phyloP scores from a whole-genome alignment of 768 basidiomycete genomes.

The Crepidotus variabilis region DNA sequence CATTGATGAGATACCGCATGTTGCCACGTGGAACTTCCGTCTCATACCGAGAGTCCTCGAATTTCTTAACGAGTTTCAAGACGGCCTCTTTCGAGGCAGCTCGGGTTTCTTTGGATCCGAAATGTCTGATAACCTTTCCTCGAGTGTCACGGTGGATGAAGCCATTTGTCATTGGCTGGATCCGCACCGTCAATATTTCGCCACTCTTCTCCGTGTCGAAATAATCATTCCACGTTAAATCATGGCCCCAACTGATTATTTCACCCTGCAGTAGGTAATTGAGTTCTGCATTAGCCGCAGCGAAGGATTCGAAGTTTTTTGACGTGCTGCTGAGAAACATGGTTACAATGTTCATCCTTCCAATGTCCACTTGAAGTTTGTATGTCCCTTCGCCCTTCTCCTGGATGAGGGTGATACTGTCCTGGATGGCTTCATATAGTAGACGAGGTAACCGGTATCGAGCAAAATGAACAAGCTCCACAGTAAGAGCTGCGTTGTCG shows the following conservation, averaged over 20 bases:
- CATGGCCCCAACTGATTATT: slow-evolving; percentile 26
- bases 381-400: slow-evolving; percentile 22
- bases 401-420: slow-evolving; percentile 31
- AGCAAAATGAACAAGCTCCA: slow-evolving; percentile 4
- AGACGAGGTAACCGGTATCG: slow-evolving; percentile 2
- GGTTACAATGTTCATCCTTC: slow-evolving; percentile 22
- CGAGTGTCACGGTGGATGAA: slow-evolving; percentile 39
- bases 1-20: slow-evolving; percentile 36
- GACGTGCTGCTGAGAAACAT: slow-evolving; percentile 35
- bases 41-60: slow-evolving; percentile 19
- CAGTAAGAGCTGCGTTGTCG: slow-evolving; percentile 7
- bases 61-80: slow-evolving; percentile 33
- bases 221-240: slow-evolving; percentile 44
- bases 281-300: slow-evolving; percentile 31
- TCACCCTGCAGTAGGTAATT: slow-evolving; percentile 36
- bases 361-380: slow-evolving; percentile 28
- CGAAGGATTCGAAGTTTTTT: slow-evolving; percentile 30
- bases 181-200: slow-evolving; percentile 26
- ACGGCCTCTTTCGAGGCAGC: slow-evolving; percentile 27
- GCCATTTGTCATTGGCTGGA: slow-evolving; percentile 27
- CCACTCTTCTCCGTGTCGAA: slow-evolving; percentile 39
- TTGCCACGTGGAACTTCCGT: slow-evolving; percentile 21
- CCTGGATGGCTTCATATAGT: slow-evolving; percentile 28
- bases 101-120: slow-evolving; percentile 31
- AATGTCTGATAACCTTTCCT: slow-evolving; percentile 31